Conservation (phyloP, 805 yeast species). For the Lipomyces lipofer region DNA sequence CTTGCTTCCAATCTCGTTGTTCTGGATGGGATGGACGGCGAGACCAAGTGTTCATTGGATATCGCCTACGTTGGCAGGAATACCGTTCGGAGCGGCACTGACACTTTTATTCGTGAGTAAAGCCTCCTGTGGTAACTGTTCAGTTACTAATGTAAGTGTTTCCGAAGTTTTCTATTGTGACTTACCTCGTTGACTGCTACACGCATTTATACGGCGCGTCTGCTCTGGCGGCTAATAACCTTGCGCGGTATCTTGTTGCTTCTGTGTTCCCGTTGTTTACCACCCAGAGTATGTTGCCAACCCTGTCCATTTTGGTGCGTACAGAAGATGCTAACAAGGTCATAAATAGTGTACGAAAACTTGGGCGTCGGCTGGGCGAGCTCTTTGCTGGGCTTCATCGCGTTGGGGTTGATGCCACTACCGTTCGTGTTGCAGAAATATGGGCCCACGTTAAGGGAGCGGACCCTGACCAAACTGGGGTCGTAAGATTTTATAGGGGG, state of each 20-base stretch:
- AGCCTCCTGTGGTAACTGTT: conserved; percentile 48
- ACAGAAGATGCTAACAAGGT: not conserved
- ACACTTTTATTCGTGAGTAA: conserved; percentile 59
- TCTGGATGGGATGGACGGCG: conserved; percentile 84
- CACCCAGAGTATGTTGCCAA: conserved; percentile 57
- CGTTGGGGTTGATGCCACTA: conserved; percentile 57
- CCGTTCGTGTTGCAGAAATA: conserved; percentile 44
- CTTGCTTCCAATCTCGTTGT: conserved; percentile 64
- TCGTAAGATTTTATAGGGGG: no score
- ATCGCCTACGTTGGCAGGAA: conserved; percentile 64
- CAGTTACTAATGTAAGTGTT: conserved; percentile 41
- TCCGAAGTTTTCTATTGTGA: conserved; percentile 64
- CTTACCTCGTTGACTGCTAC: conserved; percentile 67
- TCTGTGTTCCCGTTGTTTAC: conserved; percentile 83
- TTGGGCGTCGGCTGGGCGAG: conserved; percentile 79
- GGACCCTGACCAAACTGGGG: not conserved
- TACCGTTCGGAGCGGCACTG: conserved; percentile 76
- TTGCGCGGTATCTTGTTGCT: conserved; percentile 71
- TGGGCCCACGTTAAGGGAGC: conserved; percentile 17
- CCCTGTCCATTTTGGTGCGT: not conserved
- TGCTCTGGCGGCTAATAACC: conserved; percentile 83
- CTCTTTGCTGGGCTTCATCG: conserved; percentile 62
- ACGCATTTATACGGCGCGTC: conserved; percentile 78
- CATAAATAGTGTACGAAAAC: conserved; percentile 53
- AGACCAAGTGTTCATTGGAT: conserved; percentile 67